phyloP scores from a whole-genome alignment of 208 protist genomes.

The Leishmania braziliensis region DNA sequence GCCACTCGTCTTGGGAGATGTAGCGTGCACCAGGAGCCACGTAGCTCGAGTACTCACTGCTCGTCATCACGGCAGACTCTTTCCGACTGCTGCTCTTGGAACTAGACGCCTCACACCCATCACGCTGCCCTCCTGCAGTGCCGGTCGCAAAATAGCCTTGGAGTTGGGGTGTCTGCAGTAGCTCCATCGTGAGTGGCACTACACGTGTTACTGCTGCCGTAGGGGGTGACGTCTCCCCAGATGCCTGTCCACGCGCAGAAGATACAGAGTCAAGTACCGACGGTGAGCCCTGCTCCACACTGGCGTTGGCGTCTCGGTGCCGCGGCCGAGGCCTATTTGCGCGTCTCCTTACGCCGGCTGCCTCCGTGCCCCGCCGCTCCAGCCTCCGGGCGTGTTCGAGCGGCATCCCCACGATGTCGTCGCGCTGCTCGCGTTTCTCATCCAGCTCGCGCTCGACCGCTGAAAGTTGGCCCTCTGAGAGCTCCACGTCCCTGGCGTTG shows the following conservation, averaged over 20 bases:
- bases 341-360: not conserved
- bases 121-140: not conserved
- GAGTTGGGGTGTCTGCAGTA: constrained; percentile 39
- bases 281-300: not conserved
- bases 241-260: not conserved
- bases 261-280: no score
- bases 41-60: constrained; percentile 53
- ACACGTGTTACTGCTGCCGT: constrained; percentile 1
- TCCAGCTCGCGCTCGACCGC: constrained; percentile 43
- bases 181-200: constrained; percentile 36
- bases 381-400: constrained; percentile 38
- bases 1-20: constrained; percentile 38
- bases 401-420: constrained; percentile 71
- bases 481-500: constrained; percentile 38
- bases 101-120: not conserved
- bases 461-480: constrained; percentile 44
- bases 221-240: not conserved
- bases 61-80: constrained; percentile 13
- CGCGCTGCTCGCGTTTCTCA: constrained; percentile 34
- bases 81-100: not conserved
- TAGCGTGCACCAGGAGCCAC: constrained; percentile 42
- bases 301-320: not conserved
- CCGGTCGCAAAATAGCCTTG: constrained; percentile 16
- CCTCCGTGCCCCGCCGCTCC: constrained; percentile 8
- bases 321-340: not conserved